Conservation (phyloP, 1,139 yeast genomes). For the Lodderomyces margitis region DNA sequence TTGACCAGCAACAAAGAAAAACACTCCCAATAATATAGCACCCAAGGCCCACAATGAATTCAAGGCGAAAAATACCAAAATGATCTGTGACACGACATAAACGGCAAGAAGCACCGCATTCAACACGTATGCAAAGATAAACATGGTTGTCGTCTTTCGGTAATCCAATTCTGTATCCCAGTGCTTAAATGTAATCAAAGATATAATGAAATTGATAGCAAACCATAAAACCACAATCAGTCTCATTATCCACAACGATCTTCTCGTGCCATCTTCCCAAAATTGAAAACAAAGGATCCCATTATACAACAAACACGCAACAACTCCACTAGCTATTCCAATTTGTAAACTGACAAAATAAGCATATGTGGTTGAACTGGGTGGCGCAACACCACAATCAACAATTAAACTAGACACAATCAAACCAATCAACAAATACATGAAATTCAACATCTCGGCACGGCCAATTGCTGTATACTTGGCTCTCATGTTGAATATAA, state of each 20-base stretch:
- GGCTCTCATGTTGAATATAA: conserved; percentile 73
- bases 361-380: conserved; percentile 70
- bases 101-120: conserved; percentile 64
- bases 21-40: conserved; percentile 63
- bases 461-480: conserved; percentile 95
- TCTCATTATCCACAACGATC: conserved; percentile 60
- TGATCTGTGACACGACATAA: conserved; percentile 68
- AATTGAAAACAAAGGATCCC: conserved; percentile 83
- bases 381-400: conserved; percentile 92
- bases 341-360: conserved; percentile 82
- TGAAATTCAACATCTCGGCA: conserved; percentile 76
- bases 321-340: conserved; percentile 69
- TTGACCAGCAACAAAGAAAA: conserved; percentile 83
- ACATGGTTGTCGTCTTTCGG: conserved; percentile 59
- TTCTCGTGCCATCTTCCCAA: conserved; percentile 88
- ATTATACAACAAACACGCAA: conserved; percentile 65
- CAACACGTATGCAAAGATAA: conserved; percentile 64
- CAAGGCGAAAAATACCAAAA: conserved; percentile 66
- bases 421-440: conserved; percentile 57
- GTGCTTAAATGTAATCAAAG: conserved; percentile 68
- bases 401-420: conserved; percentile 69
- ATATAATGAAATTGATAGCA: conserved; percentile 61
- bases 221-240: conserved; percentile 51
- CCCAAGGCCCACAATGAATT: conserved; percentile 88
- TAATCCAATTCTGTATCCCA: conserved; percentile 51